phyloP scores from a whole-genome alignment of 2,329 filamentous ascomycete species.

The Aspergillus jensenii region DNA sequence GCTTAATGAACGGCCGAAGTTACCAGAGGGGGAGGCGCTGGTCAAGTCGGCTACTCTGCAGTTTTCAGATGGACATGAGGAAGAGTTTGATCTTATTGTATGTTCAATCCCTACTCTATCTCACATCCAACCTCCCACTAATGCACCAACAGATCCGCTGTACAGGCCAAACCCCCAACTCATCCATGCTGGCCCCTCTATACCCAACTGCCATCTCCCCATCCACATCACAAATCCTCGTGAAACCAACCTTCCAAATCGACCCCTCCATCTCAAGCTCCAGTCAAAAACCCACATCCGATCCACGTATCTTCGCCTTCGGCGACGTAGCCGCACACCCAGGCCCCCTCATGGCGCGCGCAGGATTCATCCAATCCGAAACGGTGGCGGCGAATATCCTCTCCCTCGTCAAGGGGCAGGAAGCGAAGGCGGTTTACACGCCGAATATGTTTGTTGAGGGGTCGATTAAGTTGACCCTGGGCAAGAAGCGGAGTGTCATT shows the following conservation, averaged over 20 bases:
- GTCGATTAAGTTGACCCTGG: slow-evolving; percentile 56
- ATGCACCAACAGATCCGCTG: slow-evolving; percentile 34
- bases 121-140: not conserved
- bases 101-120: not conserved
- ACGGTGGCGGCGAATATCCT: slow-evolving; percentile 58
- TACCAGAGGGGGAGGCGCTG: slow-evolving; percentile 48
- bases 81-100: slow-evolving; percentile 1
- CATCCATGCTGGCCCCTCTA: slow-evolving; percentile 47
- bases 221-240: slow-evolving; percentile 52
- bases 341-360: slow-evolving; percentile 54
- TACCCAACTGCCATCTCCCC: slow-evolving; percentile 46
- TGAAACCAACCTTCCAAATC: slow-evolving; percentile 60
- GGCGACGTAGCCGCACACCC: slow-evolving; percentile 62
- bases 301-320: slow-evolving; percentile 56
- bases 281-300: not conserved
- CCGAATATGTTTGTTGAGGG: slow-evolving; percentile 48
- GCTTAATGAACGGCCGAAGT: slow-evolving; percentile 51
- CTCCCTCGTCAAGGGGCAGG: slow-evolving; percentile 43
- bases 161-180: slow-evolving; percentile 60
- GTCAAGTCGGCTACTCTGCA: slow-evolving; percentile 50
- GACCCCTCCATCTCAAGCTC: slow-evolving; percentile 33
- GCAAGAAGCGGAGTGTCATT: slow-evolving; percentile 17
- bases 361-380: slow-evolving; percentile 55
- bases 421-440: slow-evolving; percentile 41
- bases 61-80: slow-evolving; percentile 42